A percentile compares a stretch with the other conserved stretches of the same genome.
Evolutionary conservation across 345 rosid genomes (phyloP).

Genomic region (Xanthoceras sorbifolium): DNA sequence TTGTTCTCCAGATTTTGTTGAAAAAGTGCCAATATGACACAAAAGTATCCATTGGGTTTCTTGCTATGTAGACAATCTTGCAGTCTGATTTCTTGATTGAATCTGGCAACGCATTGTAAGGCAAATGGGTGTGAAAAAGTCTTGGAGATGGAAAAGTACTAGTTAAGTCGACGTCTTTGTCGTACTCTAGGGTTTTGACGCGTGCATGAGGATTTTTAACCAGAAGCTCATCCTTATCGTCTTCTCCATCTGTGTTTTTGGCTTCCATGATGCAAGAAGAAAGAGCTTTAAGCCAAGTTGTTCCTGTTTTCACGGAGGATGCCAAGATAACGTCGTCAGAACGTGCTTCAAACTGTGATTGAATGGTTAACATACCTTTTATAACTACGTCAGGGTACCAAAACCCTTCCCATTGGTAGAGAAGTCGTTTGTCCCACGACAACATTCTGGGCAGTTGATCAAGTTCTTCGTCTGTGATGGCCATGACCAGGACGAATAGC

Average conservation of each 20-base stretch:
- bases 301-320: slow-evolving; percentile 41
- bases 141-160: slow-evolving; percentile 18
- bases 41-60: slow-evolving; percentile 39
- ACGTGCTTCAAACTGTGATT: slow-evolving; percentile 22
- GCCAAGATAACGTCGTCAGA: slow-evolving; percentile 33
- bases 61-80: slow-evolving; percentile 35
- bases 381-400: slow-evolving; percentile 6
- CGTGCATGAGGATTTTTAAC: slow-evolving; percentile 20
- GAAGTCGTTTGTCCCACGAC: slow-evolving; percentile 21
- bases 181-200: slow-evolving; percentile 25
- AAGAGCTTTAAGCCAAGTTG: slow-evolving; percentile 45
- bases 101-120: slow-evolving; percentile 30
- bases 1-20: slow-evolving; percentile 14
- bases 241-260: neutral
- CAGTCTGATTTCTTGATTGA: slow-evolving; percentile 27
- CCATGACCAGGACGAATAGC: too few species aligned
- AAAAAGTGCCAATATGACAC: slow-evolving; percentile 37
- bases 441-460: slow-evolving; percentile 24
- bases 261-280: slow-evolving; percentile 24
- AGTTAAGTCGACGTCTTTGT: neutral
- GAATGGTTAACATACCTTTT: slow-evolving; percentile 14
- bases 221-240: slow-evolving; percentile 17
- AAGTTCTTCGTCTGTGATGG: neutral
- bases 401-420: slow-evolving; percentile 10
- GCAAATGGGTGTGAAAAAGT: slow-evolving; percentile 36